Evolutionary conservation across 179 eudicot species (phyloP), one percentile per base, ranked within the genome.

Genomic region (Gypsophila paniculata): DNA sequence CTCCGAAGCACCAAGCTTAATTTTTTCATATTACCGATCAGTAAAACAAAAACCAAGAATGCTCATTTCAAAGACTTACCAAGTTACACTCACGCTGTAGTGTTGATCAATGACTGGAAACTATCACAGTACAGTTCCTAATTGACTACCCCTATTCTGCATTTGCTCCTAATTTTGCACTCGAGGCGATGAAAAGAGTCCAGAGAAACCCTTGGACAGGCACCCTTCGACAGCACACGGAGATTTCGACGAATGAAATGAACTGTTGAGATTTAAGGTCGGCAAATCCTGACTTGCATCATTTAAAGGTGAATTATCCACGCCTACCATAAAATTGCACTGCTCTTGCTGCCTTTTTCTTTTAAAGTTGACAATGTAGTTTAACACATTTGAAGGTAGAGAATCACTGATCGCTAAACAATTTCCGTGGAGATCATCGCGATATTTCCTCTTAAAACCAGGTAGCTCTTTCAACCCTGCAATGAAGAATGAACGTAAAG

Each of bases 171-270:
- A 78, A 70, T 85, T 72, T 73, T 78, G 82, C 75, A 82, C 67
- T 58, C 82, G 77, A 53, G 66, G 80, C n/a, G 84, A 76, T 7
- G 95, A 84, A 29, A 87, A 73, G 59, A 91, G 90, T 42, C 86
- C 92, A 0, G 90, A 88, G 63, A 89, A 85, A 13, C 97, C 91
- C 85, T 83, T 86, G 2, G 91, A 78, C 49, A 87, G 80, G 76
- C 93, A 87, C 57, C 91, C 87, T 82, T 93, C 96, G 9, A 89
- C 83, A 7, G 89, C 84, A 80, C 92, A 89, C 4, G 72, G 82
- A 77, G 88, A 79, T 71, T 77, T 86, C 32, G 86, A 59, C 66
- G 77, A 77, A 81, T 69, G 78, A 51, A 79, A 64, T 12, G 79
- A 78, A 52, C 70, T 80, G 66, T 66, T 78, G 2, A 74, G 80